phyloP scores from a whole-genome alignment of 2,329 filamentous ascomycete genomes.

The Pestalotiopsis sp. region DNA sequence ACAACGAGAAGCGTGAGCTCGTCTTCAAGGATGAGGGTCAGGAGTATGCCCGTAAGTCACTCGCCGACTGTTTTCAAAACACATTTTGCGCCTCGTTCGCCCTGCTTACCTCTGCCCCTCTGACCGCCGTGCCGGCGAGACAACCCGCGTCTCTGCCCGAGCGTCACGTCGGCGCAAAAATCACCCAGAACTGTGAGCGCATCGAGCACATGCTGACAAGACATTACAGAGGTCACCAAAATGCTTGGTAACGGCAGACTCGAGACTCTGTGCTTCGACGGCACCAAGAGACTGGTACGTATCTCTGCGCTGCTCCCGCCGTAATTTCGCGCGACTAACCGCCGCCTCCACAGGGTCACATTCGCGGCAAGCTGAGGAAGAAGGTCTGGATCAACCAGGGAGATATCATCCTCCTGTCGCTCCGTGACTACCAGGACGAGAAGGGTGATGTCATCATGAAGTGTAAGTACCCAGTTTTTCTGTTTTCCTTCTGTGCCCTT shows the following conservation, averaged over 20 bases:
- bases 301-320: slow-evolving; percentile 51
- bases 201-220: slow-evolving; percentile 21
- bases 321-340: neutral
- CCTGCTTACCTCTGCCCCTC: neutral
- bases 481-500: neutral
- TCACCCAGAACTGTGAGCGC: neutral
- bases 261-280: slow-evolving; percentile 93
- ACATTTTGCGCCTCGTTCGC: neutral
- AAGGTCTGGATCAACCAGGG: slow-evolving; percentile 99
- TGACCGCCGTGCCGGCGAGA: neutral
- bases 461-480: slow-evolving; percentile 40
- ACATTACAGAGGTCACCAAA: slow-evolving; percentile 74
- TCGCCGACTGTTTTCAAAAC: neutral
- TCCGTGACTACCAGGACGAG: slow-evolving; percentile 92
- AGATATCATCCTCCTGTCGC: slow-evolving; percentile 86
- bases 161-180: neutral
- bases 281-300: slow-evolving; percentile 65
- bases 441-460: slow-evolving; percentile 95
- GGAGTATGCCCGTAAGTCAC: slow-evolving; percentile 46
- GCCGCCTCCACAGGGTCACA: slow-evolving; percentile 60
- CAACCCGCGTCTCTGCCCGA: neutral
- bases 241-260: slow-evolving; percentile 96
- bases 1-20: slow-evolving; percentile 98
- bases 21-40: slow-evolving; percentile 99
- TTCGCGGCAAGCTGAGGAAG: slow-evolving; percentile 96